Evolutionary conservation across 2,329 filamentous ascomycete genomes (phyloP), one percentile per base, ranked within the genome.

Genomic region (Neofusicoccum sp.): DNA sequence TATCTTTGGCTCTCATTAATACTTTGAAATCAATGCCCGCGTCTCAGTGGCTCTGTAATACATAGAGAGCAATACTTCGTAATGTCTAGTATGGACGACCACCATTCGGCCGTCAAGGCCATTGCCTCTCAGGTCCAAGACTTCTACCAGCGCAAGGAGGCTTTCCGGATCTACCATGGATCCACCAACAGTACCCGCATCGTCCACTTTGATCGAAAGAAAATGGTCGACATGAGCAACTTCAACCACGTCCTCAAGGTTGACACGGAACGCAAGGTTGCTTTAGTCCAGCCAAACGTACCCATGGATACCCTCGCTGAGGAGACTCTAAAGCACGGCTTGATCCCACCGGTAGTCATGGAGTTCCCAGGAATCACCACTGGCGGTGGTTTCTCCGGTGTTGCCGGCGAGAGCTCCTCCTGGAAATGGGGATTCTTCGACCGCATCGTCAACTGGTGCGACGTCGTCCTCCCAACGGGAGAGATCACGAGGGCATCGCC

Each of bases 321-420:
- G 58, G 83, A 80, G 1, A 86, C 86, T 0, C 66, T 86, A 48
- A 70, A 74, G 4, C 68, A 84, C 51, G 82, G 82, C 0, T 74
- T 89, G 0, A 72, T 90, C 1, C 86, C 82, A 1, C 82, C 82
- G 0, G 86, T 90, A 0, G 86, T 90, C 3, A 89, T 89, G 84
- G 87, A 90, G 66, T 87, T 90, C 53, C 86, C 86, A 0, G 86
- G 86, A 0, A 90, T 89, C 63, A 90, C 87, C 0, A 83, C 82
- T 0, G 87, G 87, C 12, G 87, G 87, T 2, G 86, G 85, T 0
- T 89, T 87, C 68, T 80, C 85, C 0, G 87, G 87, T 1, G 88
- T 86, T 0, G 82, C 83, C 0, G 87, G 86, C 2, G 87, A 90
- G 69, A 89, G 85, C 69, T 85, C 82, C 62, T 87, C 84, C 0